A percentile compares a stretch with the other conserved stretches of the same genome.
phyloP scores from a whole-genome alignment of 257 asterid genomes.

The Echites panduratus region DNA sequence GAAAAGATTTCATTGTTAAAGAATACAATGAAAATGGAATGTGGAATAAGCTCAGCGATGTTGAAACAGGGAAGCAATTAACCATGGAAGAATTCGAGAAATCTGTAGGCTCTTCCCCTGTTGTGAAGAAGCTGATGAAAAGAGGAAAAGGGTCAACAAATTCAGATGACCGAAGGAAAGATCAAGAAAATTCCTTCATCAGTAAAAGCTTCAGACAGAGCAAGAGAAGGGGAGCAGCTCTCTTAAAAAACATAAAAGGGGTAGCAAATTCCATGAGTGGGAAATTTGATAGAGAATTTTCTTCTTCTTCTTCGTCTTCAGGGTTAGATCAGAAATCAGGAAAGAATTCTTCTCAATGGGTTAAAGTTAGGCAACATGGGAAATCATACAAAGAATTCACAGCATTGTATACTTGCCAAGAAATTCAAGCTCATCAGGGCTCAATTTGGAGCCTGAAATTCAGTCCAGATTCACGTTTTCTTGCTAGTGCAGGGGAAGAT shows the following conservation, averaged over 20 bases:
- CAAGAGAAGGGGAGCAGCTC: conserved; percentile 66
- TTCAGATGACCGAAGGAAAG: conserved; percentile 34
- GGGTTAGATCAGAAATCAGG: conserved; percentile 4
- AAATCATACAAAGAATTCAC: conserved; percentile 67
- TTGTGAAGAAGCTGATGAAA: conserved; percentile 75
- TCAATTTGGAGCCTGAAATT: conserved; percentile 69
- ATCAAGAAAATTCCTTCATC: conserved; percentile 35
- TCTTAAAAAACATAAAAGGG: conserved; percentile 67
- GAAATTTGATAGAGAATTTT: conserved; percentile 36
- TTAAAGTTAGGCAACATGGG: conserved; percentile 72
- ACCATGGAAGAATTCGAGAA: conserved; percentile 91
- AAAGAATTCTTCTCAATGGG: conserved; percentile 51
- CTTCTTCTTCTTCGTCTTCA: too few species aligned
- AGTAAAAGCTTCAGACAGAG: conserved; percentile 68
- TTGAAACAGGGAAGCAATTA: conserved; percentile 79
- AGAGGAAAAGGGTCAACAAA: conserved; percentile 31
- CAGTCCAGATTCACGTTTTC: conserved; percentile 55
- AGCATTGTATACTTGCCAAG: conserved; percentile 75
- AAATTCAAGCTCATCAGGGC: conserved; percentile 83
- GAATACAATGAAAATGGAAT: conserved; percentile 66
- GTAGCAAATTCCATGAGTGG: conserved; percentile 55
- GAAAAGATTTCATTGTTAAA: conserved; percentile 75
- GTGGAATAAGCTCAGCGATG: conserved; percentile 84
- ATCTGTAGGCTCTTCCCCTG: conserved; percentile 72
- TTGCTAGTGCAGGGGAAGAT: conserved; percentile 92